Evolutionary conservation across 306 rosid genomes (phyloP).

Genomic region (Dalbergia oliveri): DNA sequence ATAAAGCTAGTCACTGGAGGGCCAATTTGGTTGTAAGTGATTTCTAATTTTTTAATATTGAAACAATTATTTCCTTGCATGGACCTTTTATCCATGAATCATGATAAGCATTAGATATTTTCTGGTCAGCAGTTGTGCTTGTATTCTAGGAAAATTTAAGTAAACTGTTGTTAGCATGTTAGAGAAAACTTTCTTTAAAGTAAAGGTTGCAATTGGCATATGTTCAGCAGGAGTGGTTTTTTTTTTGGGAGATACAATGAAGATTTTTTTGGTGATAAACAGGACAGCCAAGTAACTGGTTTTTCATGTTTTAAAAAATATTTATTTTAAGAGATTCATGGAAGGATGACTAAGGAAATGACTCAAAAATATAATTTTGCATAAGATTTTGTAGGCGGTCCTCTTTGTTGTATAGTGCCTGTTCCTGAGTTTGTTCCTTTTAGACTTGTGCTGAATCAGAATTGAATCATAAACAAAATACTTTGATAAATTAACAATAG

Average conservation of each 20-base stretch:
- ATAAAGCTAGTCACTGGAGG: constrained; percentile 69
- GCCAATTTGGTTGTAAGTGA: constrained; percentile 88
- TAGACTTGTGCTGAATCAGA: background rate
- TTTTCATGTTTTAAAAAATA: background rate
- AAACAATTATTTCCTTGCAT: constrained; percentile 6
- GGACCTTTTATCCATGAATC: constrained; percentile 7
- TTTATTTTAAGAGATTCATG: background rate
- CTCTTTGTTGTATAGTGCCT: background rate
- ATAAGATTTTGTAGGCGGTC: background rate
- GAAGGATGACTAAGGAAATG: constrained; percentile 3
- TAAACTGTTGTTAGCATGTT: background rate
- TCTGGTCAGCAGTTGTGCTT: constrained; percentile 12
- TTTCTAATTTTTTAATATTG: background rate
- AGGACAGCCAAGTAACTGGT: background rate
- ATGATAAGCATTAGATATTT: constrained; percentile 9
- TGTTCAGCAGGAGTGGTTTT: background rate
- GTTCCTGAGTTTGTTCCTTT: background rate
- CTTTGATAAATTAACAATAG: background rate
- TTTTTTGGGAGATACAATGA: background rate
- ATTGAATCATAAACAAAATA: constrained; percentile 3
- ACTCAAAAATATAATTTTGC: background rate
- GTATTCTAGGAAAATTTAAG: background rate
- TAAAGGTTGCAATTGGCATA: background rate
- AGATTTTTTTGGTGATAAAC: background rate
- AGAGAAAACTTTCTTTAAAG: background rate